Evolutionary conservation across 768 basidiomycete genomes (phyloP), one percentile per base, ranked within the genome.

Genomic region (Hebeloma cylindrosporum): DNA sequence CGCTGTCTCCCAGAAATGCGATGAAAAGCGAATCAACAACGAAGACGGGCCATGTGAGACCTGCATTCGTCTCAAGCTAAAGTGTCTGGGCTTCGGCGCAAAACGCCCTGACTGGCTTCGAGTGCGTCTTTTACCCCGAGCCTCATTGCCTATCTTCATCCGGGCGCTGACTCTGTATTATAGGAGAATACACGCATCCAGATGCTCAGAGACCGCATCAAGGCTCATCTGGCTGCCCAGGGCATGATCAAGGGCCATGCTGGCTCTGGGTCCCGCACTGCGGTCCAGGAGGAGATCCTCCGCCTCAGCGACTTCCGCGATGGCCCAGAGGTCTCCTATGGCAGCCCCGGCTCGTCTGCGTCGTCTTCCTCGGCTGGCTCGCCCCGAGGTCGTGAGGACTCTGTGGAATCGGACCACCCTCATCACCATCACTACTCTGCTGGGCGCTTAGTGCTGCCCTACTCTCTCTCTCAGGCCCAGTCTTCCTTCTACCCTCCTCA

Each of bases 191-290:
- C 78, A 50, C 83, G 80, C 49, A 86, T 89, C 3, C 59, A 75
- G 26, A 77, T 79, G 48, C 68, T 88, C 29, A 76, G 88, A 43
- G 85, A 88, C 54, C 85, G 81, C 67, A 90, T 89, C 59, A 91
- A 90, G 68, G 66, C 68, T 1, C 87, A 88, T 58, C 74, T 91
- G 17, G 85, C 85, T 0, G 78, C 85, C 0, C 86, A 90, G 62
- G 88, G 88, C 36, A 88, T 90, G 86, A 90, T 92, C 65, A 91
- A 91, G 66, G 89, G 89, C 21, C 88, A 90, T 57, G 85, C 88
- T 14, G 84, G 84, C 44, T 69, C 83, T 20, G 82, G 79, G 2
- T 73, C 83, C 14, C 80, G 83, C 32, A 64, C 70, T 16, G 57
- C 70, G 26, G 83, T 83, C 2, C 76, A 75, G 25, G 75, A 72